Evolutionary conservation across 2,329 filamentous ascomycete species (phyloP).

Genomic region (Gyromitra esculenta): DNA sequence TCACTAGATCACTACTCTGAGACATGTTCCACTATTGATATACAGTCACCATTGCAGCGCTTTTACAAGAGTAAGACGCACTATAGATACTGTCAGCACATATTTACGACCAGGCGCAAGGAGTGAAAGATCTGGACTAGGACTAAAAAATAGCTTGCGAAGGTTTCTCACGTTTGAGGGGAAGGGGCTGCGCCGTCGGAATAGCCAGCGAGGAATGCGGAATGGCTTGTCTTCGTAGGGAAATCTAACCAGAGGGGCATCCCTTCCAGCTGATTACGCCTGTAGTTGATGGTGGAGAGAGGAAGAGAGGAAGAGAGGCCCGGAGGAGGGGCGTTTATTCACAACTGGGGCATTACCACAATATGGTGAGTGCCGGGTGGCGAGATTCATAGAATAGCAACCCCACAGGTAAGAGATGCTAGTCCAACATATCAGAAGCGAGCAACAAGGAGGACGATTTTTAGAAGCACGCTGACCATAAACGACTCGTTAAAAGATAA

Average conservation of each 20-base stretch:
- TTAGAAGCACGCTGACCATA: too few species aligned
- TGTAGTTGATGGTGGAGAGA: not conserved
- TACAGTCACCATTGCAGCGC: not conserved
- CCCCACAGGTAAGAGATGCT: too few species aligned
- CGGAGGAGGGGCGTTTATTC: not conserved
- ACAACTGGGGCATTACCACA: not conserved
- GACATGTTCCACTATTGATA: not conserved
- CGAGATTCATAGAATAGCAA: too few species aligned
- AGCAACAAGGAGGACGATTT: too few species aligned
- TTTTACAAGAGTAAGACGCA: not conserved
- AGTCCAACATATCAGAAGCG: too few species aligned
- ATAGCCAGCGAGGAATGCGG: not conserved
- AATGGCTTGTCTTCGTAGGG: conserved; percentile 1
- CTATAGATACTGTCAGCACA: not conserved
- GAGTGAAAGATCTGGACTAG: not conserved
- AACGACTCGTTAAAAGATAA: too few species aligned
- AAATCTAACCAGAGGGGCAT: not conserved
- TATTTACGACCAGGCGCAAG: not conserved
- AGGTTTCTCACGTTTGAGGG: not conserved
- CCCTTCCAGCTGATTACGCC: not conserved
- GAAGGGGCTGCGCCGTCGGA: not conserved
- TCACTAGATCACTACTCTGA: not conserved
- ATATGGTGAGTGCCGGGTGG: too few species aligned
- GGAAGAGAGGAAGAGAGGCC: not conserved
- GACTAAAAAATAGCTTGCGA: not conserved